Conservation (phyloP, 495 filamentous ascomycete genomes). For the Penicillium nucicola region DNA sequence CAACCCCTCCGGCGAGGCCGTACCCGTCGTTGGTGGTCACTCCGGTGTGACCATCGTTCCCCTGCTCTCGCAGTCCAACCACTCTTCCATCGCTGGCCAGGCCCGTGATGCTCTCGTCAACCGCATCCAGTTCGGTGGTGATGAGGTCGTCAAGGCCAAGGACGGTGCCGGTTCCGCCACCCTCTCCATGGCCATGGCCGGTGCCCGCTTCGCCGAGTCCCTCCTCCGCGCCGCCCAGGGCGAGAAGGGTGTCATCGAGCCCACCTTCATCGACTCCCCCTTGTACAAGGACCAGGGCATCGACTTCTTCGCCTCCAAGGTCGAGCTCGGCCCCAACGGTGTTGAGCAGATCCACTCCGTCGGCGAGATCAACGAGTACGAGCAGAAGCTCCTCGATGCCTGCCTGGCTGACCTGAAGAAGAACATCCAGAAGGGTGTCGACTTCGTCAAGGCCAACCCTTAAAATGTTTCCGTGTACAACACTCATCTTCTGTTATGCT, state of each 20-base stretch:
- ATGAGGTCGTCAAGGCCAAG: slow-evolving; percentile 99
- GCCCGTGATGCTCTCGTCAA: slow-evolving; percentile 75
- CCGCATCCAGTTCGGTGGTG: slow-evolving; percentile 98
- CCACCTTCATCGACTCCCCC: slow-evolving; percentile 93
- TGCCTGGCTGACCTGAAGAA: slow-evolving; percentile 85
- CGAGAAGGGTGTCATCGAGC: slow-evolving; percentile 92
- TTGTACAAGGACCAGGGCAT: slow-evolving; percentile 96
- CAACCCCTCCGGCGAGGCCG: slow-evolving; percentile 87
- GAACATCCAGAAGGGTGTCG: slow-evolving; percentile 75
- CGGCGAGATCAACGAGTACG: slow-evolving; percentile 75
- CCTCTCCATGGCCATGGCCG: slow-evolving; percentile 98
- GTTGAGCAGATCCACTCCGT: slow-evolving; percentile 88
- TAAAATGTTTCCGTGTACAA: slow-evolving; percentile 41
- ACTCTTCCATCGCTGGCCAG: slow-evolving; percentile 75
- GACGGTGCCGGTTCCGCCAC: slow-evolving; percentile 97
- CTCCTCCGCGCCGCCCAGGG: slow-evolving; percentile 90
- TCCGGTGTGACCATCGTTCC: slow-evolving; percentile 97
- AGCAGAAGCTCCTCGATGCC: slow-evolving; percentile 85
- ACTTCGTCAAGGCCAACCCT: slow-evolving; percentile 69
- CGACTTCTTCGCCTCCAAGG: slow-evolving; percentile 90
- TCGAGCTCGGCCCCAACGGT: slow-evolving; percentile 95
- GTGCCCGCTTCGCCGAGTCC: slow-evolving; percentile 94
- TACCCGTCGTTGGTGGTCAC: slow-evolving; percentile 95
- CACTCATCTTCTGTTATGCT: slow-evolving; percentile 7
- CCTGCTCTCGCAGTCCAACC: slow-evolving; percentile 89